phyloP scores from a whole-genome alignment of 306 rosid species.

The Coriaria nepalensis region DNA sequence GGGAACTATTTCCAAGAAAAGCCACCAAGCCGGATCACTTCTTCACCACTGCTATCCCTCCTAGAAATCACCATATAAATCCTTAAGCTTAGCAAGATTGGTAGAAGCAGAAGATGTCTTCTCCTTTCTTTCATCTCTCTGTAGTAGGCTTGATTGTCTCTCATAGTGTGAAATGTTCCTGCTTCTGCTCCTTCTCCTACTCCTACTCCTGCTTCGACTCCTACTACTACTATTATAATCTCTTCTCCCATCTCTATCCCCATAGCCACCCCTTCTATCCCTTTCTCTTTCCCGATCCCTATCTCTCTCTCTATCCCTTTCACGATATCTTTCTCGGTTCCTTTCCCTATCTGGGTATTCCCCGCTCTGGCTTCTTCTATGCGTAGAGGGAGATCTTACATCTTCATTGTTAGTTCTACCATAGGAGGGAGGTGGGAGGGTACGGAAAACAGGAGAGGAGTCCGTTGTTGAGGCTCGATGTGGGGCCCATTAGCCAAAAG shows the following conservation, averaged over 20 bases:
- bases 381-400: conserved; percentile 37
- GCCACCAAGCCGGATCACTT: conserved; percentile 88
- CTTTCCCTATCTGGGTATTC: conserved; percentile 55
- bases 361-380: conserved; percentile 56
- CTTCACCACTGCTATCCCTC: conserved; percentile 53
- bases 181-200: conserved; percentile 71
- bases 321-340: conserved; percentile 12
- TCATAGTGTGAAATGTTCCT: conserved; percentile 35
- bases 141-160: conserved; percentile 38
- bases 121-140: conserved; percentile 35
- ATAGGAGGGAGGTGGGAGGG: conserved; percentile 32
- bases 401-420: conserved; percentile 53
- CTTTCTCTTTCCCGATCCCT: conserved; percentile 13
- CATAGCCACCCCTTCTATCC: conserved; percentile 14
- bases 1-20: conserved; percentile 32
- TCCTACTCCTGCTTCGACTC: too few species aligned
- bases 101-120: conserved; percentile 43
- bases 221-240: conserved; percentile 47
- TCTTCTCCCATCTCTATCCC: conserved; percentile 35
- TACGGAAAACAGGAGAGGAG: conserved; percentile 89
- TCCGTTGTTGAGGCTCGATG: conserved; percentile 96
- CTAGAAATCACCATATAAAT: conserved; percentile 76
- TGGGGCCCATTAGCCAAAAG: conserved; percentile 98
- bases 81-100: conserved; percentile 81
- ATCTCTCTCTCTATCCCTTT: conserved; percentile 29